These are phyloP conservation scores for Ceratobasidium sp. DNA, from an alignment of 1,284 basidiomycete species.

Conservation along the genomic window DNA sequence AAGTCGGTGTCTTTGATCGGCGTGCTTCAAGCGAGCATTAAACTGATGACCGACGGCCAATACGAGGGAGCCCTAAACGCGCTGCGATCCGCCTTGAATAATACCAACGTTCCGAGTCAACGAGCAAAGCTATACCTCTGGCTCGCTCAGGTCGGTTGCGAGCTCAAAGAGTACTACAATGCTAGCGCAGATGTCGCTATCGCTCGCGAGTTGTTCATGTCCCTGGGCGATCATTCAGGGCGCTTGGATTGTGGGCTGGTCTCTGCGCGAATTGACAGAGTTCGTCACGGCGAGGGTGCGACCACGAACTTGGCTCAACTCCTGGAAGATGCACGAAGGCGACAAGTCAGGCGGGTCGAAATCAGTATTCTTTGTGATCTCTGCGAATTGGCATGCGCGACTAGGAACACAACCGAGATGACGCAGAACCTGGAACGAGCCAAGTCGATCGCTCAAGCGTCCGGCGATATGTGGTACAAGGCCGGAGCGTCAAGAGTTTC, in stretches of 20 bases:
- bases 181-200: background rate
- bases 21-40: background rate
- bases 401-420: background rate
- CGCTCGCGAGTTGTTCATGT: slow-evolving; percentile 6
- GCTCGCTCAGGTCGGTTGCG: slow-evolving; percentile 15
- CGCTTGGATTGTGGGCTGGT: slow-evolving; percentile 10
- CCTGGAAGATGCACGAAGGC: background rate
- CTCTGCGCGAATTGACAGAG: background rate
- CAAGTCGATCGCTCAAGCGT: slow-evolving; percentile 4
- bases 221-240: background rate
- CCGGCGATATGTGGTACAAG: slow-evolving; percentile 11
- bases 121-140: background rate
- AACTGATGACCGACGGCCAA: background rate
- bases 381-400: slow-evolving; percentile 3
- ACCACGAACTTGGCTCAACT: background rate
- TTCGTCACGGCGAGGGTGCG: background rate
- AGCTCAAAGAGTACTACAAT: slow-evolving; percentile 17
- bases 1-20: background rate
- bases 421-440: background rate
- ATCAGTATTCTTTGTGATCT: slow-evolving; percentile 3
- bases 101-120: background rate
- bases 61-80: slow-evolving; percentile 2
- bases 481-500: background rate
- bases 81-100: background rate
- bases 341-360: background rate